phyloP scores from a whole-genome alignment of 1,284 basidiomycete species.

The Phlebopus sp. region DNA sequence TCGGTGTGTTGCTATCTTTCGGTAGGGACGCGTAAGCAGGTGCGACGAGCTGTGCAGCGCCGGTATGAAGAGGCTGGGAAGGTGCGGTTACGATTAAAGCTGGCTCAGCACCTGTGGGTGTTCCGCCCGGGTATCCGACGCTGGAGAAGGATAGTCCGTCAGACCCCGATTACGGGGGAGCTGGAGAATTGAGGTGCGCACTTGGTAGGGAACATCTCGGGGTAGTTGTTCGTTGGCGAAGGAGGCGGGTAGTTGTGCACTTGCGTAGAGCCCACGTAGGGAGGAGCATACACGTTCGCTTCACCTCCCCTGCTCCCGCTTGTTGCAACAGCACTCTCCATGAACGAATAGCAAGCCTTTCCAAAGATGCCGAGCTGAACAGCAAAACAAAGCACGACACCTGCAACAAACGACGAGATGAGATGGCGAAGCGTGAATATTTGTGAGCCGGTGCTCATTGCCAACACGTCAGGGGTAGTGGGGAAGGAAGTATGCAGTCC shows the following conservation, averaged over 20 bases:
- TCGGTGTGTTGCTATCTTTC: conserved; percentile 7
- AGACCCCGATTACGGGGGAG: background rate
- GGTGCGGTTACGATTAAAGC: conserved; percentile 78
- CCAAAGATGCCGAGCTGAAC: conserved; percentile 27
- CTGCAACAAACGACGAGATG: conserved; percentile 26
- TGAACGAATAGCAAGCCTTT: conserved; percentile 9
- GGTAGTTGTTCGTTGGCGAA: conserved; percentile 65
- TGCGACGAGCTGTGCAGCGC: conserved; percentile 61
- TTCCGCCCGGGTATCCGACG: conserved; percentile 79
- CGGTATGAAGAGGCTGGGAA: conserved; percentile 69
- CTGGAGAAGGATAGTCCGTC: conserved; percentile 12
- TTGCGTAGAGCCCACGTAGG: conserved; percentile 68
- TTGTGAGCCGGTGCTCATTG: background rate
- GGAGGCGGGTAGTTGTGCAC: conserved; percentile 69
- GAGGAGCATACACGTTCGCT: conserved; percentile 40
- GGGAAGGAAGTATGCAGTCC: background rate
- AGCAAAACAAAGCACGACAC: conserved; percentile 24
- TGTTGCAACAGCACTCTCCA: background rate
- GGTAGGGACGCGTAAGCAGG: conserved; percentile 33
- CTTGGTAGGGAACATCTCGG: conserved; percentile 69
- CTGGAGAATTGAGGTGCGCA: conserved; percentile 7
- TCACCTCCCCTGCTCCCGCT: background rate
- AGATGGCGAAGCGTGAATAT: conserved; percentile 22
- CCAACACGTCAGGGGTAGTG: background rate
- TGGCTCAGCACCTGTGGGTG: conserved; percentile 82